Conservation (phyloP, 208 protist genomes). For the Naegleria lovaniensis region DNA sequence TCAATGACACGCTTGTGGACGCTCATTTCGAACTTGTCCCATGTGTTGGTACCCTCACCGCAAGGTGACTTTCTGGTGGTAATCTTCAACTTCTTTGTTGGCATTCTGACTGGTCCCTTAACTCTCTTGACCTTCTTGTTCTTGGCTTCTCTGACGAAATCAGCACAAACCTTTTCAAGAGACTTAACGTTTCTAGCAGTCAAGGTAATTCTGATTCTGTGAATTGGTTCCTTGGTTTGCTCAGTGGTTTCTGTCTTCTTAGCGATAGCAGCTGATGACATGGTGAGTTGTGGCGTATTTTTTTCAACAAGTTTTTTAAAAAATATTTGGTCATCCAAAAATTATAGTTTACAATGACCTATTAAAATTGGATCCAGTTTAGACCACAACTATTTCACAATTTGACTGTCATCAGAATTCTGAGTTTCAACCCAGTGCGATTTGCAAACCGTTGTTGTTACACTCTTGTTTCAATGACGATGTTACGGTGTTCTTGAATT, state of each 20-base stretch:
- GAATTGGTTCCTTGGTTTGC: constrained; percentile 21
- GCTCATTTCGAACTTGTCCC: constrained; percentile 97
- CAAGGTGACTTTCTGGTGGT: constrained; percentile 98
- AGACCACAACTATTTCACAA: too few species aligned
- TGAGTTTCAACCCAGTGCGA: too few species aligned
- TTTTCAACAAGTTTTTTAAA: constrained; percentile 2
- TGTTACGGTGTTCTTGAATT: too few species aligned
- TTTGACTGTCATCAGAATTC: too few species aligned
- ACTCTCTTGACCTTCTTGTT: constrained; percentile 84
- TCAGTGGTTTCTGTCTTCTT: background rate
- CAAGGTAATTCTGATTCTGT: constrained; percentile 94
- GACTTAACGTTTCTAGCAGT: constrained; percentile 87
- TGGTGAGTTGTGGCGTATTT: background rate
- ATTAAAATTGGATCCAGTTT: too few species aligned
- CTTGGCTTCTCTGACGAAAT: constrained; percentile 84
- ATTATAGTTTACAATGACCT: too few species aligned
- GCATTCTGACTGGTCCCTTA: constrained; percentile 94
- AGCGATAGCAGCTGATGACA: background rate
- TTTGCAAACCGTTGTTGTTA: too few species aligned
- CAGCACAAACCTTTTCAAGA: constrained; percentile 90
- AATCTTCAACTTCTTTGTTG: constrained; percentile 94
- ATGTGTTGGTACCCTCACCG: constrained; percentile 99
- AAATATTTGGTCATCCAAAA: background rate
- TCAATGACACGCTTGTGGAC: constrained; percentile 99
- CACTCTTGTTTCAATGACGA: too few species aligned